Percentiles rank a stretch among this genome's conserved stretches.
These are phyloP conservation scores for Orbilia quercus DNA, from an alignment of 2,329 filamentous ascomycete genomes.

Conservation along the genomic window DNA sequence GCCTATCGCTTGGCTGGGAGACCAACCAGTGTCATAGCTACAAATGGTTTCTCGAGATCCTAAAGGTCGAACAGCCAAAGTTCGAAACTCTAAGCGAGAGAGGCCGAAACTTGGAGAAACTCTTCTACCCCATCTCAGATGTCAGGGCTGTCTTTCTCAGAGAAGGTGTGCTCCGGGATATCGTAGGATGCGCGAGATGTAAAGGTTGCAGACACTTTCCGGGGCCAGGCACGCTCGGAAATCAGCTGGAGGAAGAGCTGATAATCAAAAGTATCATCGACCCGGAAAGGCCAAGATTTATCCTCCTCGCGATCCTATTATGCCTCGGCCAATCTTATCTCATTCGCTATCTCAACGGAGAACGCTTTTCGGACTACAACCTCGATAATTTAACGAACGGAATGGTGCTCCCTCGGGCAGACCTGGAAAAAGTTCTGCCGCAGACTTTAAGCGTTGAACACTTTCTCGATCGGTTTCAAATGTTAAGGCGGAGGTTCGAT, in stretches of 20 bases:
- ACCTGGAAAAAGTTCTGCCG: conserved; percentile 22
- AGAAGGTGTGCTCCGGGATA: conserved; percentile 36
- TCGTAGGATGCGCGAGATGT: conserved; percentile 28
- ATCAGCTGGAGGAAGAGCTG: conserved; percentile 33
- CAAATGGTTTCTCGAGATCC: conserved; percentile 35
- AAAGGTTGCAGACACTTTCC: conserved; percentile 28
- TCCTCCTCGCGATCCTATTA: conserved; percentile 33
- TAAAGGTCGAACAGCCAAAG: conserved; percentile 30
- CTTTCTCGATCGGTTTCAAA: conserved; percentile 41
- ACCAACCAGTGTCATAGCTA: conserved; percentile 37
- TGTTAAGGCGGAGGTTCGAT: conserved; percentile 37
- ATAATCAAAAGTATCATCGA: conserved; percentile 44
- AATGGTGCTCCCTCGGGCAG: conserved; percentile 20
- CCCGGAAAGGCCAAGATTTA: conserved; percentile 28
- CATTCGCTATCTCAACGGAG: conserved; percentile 30
- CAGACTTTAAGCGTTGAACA: conserved; percentile 32
- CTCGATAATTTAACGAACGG: conserved; percentile 39
- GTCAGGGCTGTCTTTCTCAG: conserved; percentile 26
- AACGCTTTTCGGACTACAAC: conserved; percentile 34
- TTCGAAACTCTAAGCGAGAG: conserved; percentile 27
- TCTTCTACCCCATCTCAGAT: conserved; percentile 39
- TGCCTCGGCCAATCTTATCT: conserved; percentile 40
- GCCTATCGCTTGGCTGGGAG: conserved; percentile 41
- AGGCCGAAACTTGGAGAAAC: conserved; percentile 22
- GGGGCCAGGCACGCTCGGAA: conserved; percentile 13